Evolutionary conservation across 1,284 basidiomycete genomes (phyloP).

Genomic region (Ceratobasidium sp.): DNA sequence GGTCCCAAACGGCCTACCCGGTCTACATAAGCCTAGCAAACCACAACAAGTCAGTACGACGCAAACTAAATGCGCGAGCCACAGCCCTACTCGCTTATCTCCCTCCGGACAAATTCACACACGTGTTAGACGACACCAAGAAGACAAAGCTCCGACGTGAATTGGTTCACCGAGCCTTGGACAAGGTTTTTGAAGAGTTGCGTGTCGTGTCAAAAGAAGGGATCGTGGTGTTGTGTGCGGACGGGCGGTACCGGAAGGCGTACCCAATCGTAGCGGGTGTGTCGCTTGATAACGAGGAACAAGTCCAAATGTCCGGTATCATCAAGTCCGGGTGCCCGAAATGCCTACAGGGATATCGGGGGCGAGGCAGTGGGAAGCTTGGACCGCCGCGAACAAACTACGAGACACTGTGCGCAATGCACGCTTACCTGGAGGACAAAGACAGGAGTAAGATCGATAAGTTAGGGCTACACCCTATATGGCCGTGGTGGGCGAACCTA

Average conservation of each 20-base stretch:
- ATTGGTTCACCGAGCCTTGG: slow-evolving; percentile 22
- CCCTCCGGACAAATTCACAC: slow-evolving; percentile 24
- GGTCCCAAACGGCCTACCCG: slow-evolving; percentile 1
- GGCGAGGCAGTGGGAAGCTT: slow-evolving; percentile 1
- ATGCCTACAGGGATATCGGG: not conserved
- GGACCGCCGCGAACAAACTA: not conserved
- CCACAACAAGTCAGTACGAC: slow-evolving; percentile 43
- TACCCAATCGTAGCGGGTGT: slow-evolving; percentile 10
- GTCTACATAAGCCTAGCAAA: slow-evolving; percentile 42
- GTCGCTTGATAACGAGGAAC: slow-evolving; percentile 23
- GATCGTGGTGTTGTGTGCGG: slow-evolving; percentile 12
- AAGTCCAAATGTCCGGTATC: not conserved
- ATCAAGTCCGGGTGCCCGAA: not conserved
- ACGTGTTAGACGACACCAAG: not conserved
- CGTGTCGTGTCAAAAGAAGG: slow-evolving; percentile 7
- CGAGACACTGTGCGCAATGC: slow-evolving; percentile 31
- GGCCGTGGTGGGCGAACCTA: slow-evolving; percentile 32
- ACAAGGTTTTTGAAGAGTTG: not conserved
- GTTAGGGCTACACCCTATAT: not conserved
- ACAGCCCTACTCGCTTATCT: slow-evolving; percentile 45
- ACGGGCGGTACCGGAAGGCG: slow-evolving; percentile 4
- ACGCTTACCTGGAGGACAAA: not conserved
- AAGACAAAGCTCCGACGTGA: not conserved
- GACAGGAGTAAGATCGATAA: not conserved
- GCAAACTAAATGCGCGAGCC: slow-evolving; percentile 24